Evolutionary conservation across 257 asterid genomes (phyloP), one percentile per base, ranked within the genome.

Genomic region (Petunia secreta): DNA sequence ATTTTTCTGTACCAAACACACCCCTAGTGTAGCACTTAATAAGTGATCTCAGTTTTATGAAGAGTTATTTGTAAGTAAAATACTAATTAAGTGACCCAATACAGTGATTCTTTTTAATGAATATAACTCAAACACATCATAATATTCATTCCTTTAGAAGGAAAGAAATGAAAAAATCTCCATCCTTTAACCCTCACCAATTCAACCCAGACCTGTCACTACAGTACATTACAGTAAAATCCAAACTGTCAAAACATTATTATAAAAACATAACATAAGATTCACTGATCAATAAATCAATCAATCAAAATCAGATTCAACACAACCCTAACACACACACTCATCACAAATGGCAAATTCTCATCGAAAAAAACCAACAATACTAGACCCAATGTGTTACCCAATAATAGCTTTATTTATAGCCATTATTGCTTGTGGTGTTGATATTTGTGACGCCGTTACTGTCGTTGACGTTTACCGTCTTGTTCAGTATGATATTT

Each of bases 391-490:
- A 68, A 78, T 89, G 69, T 86, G 80, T 79, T 87, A 90, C 81
- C 85, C 92, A 7, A 78, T 85, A 46, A 67, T 90, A 73, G 81
- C 86, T 15, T 84, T 91, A 63, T 80, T 93, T 6, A 83, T 91
- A 34, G 75, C 89, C 43, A 85, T 95, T 9, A 86, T 88, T 81
- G 92, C 97, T 25, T 94, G 91, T 85, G 97, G 91, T 85, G 97
- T 87, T 16, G 98, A 95, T 81, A 87, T 95, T 62, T 91, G 94
- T 85, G 94, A 91, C 86, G 97, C 97, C 80, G 97, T 85, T 36
- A 52, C 97, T 39, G 94, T 89, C 69, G 96, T 94, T 55, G 98
- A 93, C 79, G 98, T 94, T 0, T 93, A 94, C 87, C 94, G 98
- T 50, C 96, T 94, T 65, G 98, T 93, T 57, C 98, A 94, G 86